Evolutionary conservation across 2,329 filamentous ascomycete genomes (phyloP), one percentile per base, ranked within the genome.

Genomic region (Diaporthe australafricana): DNA sequence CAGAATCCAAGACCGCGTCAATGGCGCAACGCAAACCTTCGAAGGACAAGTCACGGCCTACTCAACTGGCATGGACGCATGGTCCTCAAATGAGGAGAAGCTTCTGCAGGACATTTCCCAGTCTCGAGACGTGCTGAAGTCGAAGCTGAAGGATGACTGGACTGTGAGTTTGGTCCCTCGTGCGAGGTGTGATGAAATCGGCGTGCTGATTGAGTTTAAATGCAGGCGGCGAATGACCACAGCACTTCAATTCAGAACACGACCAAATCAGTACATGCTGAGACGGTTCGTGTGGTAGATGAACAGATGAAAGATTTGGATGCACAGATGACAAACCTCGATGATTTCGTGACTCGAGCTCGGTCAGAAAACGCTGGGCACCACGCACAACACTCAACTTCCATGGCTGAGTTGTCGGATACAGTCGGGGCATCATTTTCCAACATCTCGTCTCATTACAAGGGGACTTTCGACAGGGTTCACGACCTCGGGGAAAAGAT

Each of bases 231-330:
- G 47, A 93, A 94, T 76, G 88, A 93, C 71, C 92, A 94, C 78
- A 97, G 95, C 77, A 90, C 87, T n/a, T 91, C 92, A 7, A 96
- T 99, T 76, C 94, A 96, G 76, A 88, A 89, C 9, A 93, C 93
- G 0, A 95, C 96, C 0, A 93, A 93, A 76, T 94, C 94, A 2
- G 95, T 98, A 1, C 95, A 99, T 76, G 92, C 93, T 42, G 93
- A 97, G 82, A 98, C 96, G 0, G 90, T 98, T 38, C 92, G 92
- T 8, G 96, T 97, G 71, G 95, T 98, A 16, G 93, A 96, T 78
- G 92, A 93, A 71, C 96, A 99, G 83, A 93, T 97, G 84, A 88
- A 89, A 70, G 94, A 97, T 76, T 92, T 99, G 79, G 92, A 93
- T 73, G 88, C 87, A n/a, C 94, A 98, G 81, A 95, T 99, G 89